Percentiles rank a stretch among this genome's conserved stretches.
Evolutionary conservation across 805 yeast genomes (phyloP).

Genomic region (Geotrichum ghanense): DNA sequence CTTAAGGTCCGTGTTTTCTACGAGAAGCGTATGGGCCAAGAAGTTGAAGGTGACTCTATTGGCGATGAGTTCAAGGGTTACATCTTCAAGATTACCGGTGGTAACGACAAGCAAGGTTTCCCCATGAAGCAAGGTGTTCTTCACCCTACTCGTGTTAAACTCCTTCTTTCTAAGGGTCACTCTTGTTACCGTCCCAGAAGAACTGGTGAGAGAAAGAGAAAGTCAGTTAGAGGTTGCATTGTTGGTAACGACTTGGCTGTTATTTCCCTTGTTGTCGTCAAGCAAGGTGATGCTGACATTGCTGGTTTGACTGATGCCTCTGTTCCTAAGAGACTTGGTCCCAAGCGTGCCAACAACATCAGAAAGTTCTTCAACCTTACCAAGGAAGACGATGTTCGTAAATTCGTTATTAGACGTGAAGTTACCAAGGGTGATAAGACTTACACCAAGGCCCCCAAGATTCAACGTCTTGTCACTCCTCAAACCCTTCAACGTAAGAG

Average conservation of each 20-base stretch:
- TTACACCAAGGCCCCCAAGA: constrained; percentile 99
- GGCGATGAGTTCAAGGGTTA: constrained; percentile 99
- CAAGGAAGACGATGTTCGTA: constrained; percentile 85
- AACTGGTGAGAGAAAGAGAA: constrained; percentile 99
- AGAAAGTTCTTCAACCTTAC: constrained; percentile 98
- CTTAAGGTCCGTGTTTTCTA: constrained; percentile 96
- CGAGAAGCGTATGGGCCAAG: constrained; percentile 99
- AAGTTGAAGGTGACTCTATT: constrained; percentile 96
- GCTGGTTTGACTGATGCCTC: constrained; percentile 92
- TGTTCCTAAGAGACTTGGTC: constrained; percentile 98
- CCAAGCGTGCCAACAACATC: constrained; percentile 99
- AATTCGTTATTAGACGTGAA: constrained; percentile 96
- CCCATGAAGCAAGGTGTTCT: constrained; percentile 99
- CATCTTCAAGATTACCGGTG: constrained; percentile 97
- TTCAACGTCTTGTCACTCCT: constrained; percentile 99
- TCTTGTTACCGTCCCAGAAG: constrained; percentile 99
- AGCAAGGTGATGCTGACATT: constrained; percentile 94
- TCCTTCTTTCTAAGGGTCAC: constrained; percentile 85
- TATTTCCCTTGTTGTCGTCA: constrained; percentile 82
- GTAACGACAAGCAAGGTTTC: constrained; percentile 99
- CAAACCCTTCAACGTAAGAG: constrained; percentile 99
- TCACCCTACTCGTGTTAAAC: constrained; percentile 99
- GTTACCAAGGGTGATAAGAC: constrained; percentile 95
- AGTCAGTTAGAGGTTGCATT: constrained; percentile 99
- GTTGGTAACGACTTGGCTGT: constrained; percentile 96